Percentiles rank a stretch among this genome's conserved stretches.
phyloP scores from a whole-genome alignment of 257 asterid genomes.

The Petunia axillaris region DNA sequence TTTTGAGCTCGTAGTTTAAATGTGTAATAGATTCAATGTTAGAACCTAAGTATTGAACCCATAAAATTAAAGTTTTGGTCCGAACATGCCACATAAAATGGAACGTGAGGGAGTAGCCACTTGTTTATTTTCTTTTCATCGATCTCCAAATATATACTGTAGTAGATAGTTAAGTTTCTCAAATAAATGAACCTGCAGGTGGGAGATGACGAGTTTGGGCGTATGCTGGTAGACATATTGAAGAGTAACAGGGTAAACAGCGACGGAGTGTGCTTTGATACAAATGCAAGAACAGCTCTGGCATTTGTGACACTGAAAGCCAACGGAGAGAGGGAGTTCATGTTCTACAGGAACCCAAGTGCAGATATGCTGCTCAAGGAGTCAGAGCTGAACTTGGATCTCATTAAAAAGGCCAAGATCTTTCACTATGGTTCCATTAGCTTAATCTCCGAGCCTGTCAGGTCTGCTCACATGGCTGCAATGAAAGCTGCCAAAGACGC shows the following conservation, averaged over 20 bases:
- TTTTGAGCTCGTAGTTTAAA: too few species aligned
- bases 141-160: neutral
- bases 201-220: slow-evolving; percentile 51
- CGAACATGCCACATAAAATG: too few species aligned
- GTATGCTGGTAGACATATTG: slow-evolving; percentile 45
- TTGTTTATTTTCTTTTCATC: neutral
- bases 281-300: slow-evolving; percentile 42
- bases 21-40: too few species aligned
- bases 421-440: slow-evolving; percentile 61
- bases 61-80: too few species aligned
- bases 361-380: slow-evolving; percentile 50
- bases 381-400: slow-evolving; percentile 37
- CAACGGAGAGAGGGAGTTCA: slow-evolving; percentile 51
- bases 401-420: slow-evolving; percentile 40
- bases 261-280: slow-evolving; percentile 45
- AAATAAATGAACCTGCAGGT: slow-evolving; percentile 22
- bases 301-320: slow-evolving; percentile 45
- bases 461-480: slow-evolving; percentile 50
- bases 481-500: slow-evolving; percentile 51
- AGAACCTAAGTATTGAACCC: too few species aligned
- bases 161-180: neutral
- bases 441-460: slow-evolving; percentile 47
- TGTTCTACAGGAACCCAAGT: slow-evolving; percentile 53
- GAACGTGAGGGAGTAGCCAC: neutral
- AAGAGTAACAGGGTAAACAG: slow-evolving; percentile 39